These are phyloP conservation scores for Coemansia sp. DNA, from an alignment of 192 early-diverging fungal species.

Conservation along the genomic window DNA sequence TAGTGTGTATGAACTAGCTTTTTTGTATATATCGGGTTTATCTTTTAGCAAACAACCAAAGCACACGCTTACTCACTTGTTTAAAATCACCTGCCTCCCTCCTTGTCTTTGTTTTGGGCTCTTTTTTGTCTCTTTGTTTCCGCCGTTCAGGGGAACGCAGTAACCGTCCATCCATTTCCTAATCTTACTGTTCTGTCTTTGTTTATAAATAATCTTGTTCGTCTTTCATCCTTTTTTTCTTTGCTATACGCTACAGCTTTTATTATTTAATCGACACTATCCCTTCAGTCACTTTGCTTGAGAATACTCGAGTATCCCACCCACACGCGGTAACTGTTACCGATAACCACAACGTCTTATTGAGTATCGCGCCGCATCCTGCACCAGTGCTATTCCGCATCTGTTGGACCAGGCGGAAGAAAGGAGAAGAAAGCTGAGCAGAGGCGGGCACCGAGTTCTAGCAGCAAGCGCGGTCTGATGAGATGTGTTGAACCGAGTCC, in stretches of 20 bases:
- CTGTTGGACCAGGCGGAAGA: background rate
- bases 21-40: background rate
- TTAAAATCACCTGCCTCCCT: constrained; percentile 4
- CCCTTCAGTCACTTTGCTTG: background rate
- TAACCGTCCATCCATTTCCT: constrained; percentile 1
- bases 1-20: background rate
- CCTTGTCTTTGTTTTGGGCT: background rate
- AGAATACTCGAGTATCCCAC: background rate
- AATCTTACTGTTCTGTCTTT: background rate
- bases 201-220: background rate
- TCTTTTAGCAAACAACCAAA: background rate
- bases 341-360: too few relatives aligned
- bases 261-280: background rate
- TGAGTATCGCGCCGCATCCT: too few relatives aligned
- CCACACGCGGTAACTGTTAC: too few relatives aligned
- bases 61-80: constrained; percentile 9
- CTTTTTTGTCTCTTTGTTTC: background rate
- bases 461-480: background rate
- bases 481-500: constrained; percentile 7
- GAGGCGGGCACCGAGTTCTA: background rate
- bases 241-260: background rate
- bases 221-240: background rate
- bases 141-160: constrained; percentile 4
- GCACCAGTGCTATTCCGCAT: background rate
- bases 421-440: background rate